Evolutionary conservation across 495 filamentous ascomycete species (phyloP), one percentile per base, ranked within the genome.

Genomic region (Tirmania nivea): DNA sequence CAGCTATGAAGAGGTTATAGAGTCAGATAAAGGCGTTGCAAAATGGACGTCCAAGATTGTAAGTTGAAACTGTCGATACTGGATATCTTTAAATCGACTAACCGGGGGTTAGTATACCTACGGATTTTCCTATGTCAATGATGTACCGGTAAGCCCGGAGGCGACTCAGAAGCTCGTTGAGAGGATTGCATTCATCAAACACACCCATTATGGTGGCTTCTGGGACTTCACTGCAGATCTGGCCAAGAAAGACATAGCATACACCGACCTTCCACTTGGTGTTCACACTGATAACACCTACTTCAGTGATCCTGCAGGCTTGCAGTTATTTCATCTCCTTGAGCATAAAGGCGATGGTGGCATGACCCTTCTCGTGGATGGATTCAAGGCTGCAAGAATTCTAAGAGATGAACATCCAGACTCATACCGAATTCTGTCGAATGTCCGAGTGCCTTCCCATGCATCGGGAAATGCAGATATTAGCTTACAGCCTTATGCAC

Each of bases 201-300:
- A 77, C 39, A 96, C 89, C 0, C 89, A 96, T 63, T 96, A 95
- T 63, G 89, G 86, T 57, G 86, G 83, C 25, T 94, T 95, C 69
- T 96, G 87, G 73, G 86, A 93, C 66, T 94, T 96, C 66, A 88
- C 81, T 1, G 78, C 88, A 34, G 84, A 94, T 64, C 74, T 94
- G 16, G 77, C 83, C 20, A 81, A 75, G 62, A 88, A 86, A 63
- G 89, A 96, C 62, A 93, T 81, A 6, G 89, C 89, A n/a, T 96
- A 94, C 66, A 94, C 88, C 12, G 80, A 75, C 54, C 69, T 88
- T 51, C 74, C 76, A 8, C 71, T 96, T 0, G 73, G 72, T 21
- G 78, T 79, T 8, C 89, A 96, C 63, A 95, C 89, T 4, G 89
- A 96, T 67, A 94, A 75, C 20, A 92, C 87, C 36, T 96, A 96